These are phyloP conservation scores for Cyclotella sp. DNA, from an alignment of 108 stramenopile genomes.

Conservation along the genomic window DNA sequence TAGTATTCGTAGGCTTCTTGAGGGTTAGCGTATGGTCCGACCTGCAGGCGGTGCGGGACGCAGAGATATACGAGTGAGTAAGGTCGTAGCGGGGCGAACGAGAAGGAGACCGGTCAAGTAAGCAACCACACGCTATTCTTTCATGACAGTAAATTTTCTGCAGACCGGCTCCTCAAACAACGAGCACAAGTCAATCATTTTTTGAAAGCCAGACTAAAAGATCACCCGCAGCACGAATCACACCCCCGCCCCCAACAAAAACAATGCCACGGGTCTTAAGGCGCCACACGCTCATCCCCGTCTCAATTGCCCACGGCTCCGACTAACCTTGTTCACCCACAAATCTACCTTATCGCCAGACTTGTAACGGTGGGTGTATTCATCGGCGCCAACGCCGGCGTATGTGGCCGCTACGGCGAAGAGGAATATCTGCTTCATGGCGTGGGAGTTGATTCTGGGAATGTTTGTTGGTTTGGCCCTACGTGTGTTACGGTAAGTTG, in stretches of 20 bases:
- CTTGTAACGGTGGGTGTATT: slow-evolving; percentile 75
- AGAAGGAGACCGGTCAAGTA: neutral
- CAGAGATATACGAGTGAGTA: neutral
- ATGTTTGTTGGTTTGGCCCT: too few relatives aligned
- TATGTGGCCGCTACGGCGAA: neutral
- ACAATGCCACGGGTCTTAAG: slow-evolving; percentile 10
- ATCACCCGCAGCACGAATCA: neutral
- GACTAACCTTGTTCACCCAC: slow-evolving; percentile 94
- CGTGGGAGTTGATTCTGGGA: too few relatives aligned
- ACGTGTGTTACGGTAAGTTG: too few relatives aligned
- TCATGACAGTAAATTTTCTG: neutral
- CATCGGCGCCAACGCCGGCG: slow-evolving; percentile 41
- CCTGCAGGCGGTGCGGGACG: slow-evolving; percentile 39
- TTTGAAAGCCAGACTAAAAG: neutral
- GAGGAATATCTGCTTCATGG: slow-evolving; percentile 15
- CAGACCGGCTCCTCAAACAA: neutral
- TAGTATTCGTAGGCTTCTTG: slow-evolving; percentile 99
- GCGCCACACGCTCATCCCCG: too few relatives aligned
- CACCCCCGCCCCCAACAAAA: neutral
- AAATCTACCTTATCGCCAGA: slow-evolving; percentile 88
- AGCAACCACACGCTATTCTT: neutral
- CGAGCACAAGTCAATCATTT: neutral
- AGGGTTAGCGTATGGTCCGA: slow-evolving; percentile 99
- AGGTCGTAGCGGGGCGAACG: neutral
- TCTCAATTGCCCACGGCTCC: neutral